A percentile compares a stretch with the other conserved stretches of the same genome.
Conservation (phyloP, 176 grass and related monocot species). For the Aegilops sharonensis region DNA sequence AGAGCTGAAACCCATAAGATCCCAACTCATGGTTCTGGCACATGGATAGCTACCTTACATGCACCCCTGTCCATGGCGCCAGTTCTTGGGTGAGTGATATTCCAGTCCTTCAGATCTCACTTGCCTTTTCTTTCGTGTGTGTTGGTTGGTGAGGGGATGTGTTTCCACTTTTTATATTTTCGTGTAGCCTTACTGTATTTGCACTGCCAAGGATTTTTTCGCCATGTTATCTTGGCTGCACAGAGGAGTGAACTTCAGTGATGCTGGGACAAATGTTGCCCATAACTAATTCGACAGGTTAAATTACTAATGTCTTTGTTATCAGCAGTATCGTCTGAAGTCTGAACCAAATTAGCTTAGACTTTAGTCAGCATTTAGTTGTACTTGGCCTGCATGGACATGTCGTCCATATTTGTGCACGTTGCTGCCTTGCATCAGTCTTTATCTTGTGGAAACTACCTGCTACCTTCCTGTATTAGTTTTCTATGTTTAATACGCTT, state of each 20-base stretch:
- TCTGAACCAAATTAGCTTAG: background rate
- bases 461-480: background rate
- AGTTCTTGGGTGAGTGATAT: too few species aligned
- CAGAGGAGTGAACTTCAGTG: background rate
- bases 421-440: slow-evolving; percentile 5
- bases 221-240: background rate
- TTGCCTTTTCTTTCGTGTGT: background rate
- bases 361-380: slow-evolving; percentile 5
- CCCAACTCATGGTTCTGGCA: too few species aligned
- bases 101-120: too few species aligned
- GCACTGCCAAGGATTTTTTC: background rate
- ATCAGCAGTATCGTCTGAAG: background rate
- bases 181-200: slow-evolving; percentile 5
- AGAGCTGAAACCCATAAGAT: too few species aligned
- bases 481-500: slow-evolving; percentile 4
- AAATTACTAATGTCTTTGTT: background rate
- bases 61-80: too few species aligned
- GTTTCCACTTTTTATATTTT: background rate
- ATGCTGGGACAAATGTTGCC: background rate
- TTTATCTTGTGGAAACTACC: background rate
- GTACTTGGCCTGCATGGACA: background rate
- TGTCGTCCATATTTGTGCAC: background rate
- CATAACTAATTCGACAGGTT: background rate
- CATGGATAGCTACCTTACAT: too few species aligned
- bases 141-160: background rate